A percentile compares a stretch with the other conserved stretches of the same genome.
Conservation (phyloP, 768 basidiomycete genomes). For the Phlebiopsis gigantea region DNA sequence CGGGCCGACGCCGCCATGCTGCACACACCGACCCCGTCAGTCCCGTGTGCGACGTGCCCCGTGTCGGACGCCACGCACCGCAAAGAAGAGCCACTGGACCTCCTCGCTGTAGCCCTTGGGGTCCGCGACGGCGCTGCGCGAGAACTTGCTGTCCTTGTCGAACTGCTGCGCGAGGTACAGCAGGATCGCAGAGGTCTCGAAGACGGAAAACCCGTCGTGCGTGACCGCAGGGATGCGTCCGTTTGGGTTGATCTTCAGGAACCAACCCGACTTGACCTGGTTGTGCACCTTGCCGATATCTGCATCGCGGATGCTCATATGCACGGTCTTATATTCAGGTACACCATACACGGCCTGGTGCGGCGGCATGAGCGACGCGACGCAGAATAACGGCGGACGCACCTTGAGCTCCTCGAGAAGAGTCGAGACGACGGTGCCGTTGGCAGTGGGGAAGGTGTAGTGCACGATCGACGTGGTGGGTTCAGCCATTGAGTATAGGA, state of each 20-base stretch:
- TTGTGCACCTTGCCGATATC: slow-evolving; percentile 56
- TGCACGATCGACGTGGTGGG: slow-evolving; percentile 20
- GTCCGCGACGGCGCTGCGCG: slow-evolving; percentile 47
- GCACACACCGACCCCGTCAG: slow-evolving; percentile 4
- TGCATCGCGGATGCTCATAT: slow-evolving; percentile 33
- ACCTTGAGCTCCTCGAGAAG: slow-evolving; percentile 57
- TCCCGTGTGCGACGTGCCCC: too few relatives aligned
- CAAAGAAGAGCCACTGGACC: slow-evolving; percentile 87
- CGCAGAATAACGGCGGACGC: slow-evolving; percentile 41
- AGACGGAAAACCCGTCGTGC: slow-evolving; percentile 59
- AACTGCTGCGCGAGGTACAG: slow-evolving; percentile 80
- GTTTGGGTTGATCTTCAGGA: slow-evolving; percentile 34
- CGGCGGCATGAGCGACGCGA: slow-evolving; percentile 24
- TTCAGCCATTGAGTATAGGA: neutral
- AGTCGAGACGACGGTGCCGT: slow-evolving; percentile 47
- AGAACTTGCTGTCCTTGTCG: slow-evolving; percentile 70
- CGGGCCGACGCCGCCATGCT: slow-evolving; percentile 82
- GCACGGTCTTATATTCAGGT: slow-evolving; percentile 1
- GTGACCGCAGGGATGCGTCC: slow-evolving; percentile 39
- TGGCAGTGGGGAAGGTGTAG: slow-evolving; percentile 43
- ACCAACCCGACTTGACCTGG: slow-evolving; percentile 28
- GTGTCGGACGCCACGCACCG: slow-evolving; percentile 33
- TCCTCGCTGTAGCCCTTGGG: slow-evolving; percentile 64
- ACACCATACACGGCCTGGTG: neutral
- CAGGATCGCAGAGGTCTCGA: slow-evolving; percentile 78